A percentile compares a stretch with the other conserved stretches of the same genome.
These are phyloP conservation scores for Clonostachys chloroleuca DNA, from an alignment of 2,329 filamentous ascomycete species.

Conservation along the genomic window DNA sequence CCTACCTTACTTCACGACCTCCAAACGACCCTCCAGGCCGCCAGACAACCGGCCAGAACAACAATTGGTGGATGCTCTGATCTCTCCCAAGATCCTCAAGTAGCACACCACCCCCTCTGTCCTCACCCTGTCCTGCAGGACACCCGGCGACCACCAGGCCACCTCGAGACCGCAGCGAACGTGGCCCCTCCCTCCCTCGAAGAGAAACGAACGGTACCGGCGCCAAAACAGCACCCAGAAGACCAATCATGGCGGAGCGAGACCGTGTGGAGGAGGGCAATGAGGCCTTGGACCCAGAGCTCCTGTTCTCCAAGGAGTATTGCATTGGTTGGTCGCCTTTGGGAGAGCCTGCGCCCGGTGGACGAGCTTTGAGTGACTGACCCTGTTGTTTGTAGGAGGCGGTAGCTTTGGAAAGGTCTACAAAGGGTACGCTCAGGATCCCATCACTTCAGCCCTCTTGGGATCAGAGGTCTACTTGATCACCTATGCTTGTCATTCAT, in stretches of 20 bases:
- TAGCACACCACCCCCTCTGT: too few species aligned
- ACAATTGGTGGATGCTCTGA: too few species aligned
- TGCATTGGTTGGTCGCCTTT: constrained; percentile 64
- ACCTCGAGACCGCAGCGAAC: too few species aligned
- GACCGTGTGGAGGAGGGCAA: constrained; percentile 39
- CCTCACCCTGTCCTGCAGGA: too few species aligned
- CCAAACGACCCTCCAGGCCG: constrained; percentile 5
- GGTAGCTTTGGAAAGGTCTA: constrained; percentile 98
- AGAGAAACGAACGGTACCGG: too few species aligned
- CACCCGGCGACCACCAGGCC: too few species aligned
- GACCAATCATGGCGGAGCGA: constrained; percentile 39
- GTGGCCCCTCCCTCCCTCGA: too few species aligned
- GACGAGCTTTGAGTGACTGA: neutral
- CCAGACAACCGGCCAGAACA: neutral
- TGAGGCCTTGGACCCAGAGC: constrained; percentile 72
- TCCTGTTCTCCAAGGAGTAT: constrained; percentile 88
- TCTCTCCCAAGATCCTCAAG: too few species aligned
- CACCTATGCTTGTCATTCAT: neutral
- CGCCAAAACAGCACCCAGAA: neutral
- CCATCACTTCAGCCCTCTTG: too few species aligned
- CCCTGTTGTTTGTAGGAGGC: constrained; percentile 55
- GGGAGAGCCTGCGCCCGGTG: constrained; percentile 9
- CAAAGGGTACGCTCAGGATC: constrained; percentile 66
- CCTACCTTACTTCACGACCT: constrained; percentile 5
- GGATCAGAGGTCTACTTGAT: neutral